Evolutionary conservation across 805 yeast genomes (phyloP).

Genomic region (Myxozyma vanderwaltii): DNA sequence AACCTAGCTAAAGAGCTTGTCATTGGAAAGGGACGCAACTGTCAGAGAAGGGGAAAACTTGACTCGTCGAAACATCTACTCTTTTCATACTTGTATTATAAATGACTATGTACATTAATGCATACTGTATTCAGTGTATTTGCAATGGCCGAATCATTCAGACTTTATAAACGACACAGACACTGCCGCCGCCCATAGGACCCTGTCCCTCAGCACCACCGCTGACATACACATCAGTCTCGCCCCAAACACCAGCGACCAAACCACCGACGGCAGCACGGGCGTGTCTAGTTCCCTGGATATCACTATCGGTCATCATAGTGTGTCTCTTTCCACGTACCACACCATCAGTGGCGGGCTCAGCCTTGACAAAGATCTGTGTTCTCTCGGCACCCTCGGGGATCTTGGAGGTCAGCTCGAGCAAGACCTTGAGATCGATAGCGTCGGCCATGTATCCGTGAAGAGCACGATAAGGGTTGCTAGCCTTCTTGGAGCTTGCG

Average conservation of each 20-base stretch:
- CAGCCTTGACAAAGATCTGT: slow-evolving; percentile 34
- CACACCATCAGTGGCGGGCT: slow-evolving; percentile 33
- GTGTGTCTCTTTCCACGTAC: slow-evolving; percentile 33
- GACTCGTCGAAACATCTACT: background rate
- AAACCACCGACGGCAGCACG: slow-evolving; percentile 35
- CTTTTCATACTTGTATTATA: background rate
- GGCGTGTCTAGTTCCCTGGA: slow-evolving; percentile 34
- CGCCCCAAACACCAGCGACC: slow-evolving; percentile 34
- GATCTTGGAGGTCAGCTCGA: slow-evolving; percentile 21
- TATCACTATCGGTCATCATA: slow-evolving; percentile 34
- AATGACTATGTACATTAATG: background rate
- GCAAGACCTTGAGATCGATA: slow-evolving; percentile 27
- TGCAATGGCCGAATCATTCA: background rate
- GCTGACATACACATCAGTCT: slow-evolving; percentile 30
- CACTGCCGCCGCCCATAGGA: slow-evolving; percentile 35
- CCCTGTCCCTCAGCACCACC: slow-evolving; percentile 35
- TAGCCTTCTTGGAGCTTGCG: slow-evolving; percentile 28
- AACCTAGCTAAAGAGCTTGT: too few relatives aligned
- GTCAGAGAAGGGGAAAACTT: too few relatives aligned
- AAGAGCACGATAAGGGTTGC: slow-evolving; percentile 31
- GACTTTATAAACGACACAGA: slow-evolving; percentile 32
- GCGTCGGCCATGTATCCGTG: slow-evolving; percentile 35
- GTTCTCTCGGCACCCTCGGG: slow-evolving; percentile 29
- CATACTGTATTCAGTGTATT: background rate
- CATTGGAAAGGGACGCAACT: too few relatives aligned